Evolutionary conservation across 1,139 yeast species (phyloP), one percentile per base, ranked within the genome.

Genomic region (Ogataea hybrid): DNA sequence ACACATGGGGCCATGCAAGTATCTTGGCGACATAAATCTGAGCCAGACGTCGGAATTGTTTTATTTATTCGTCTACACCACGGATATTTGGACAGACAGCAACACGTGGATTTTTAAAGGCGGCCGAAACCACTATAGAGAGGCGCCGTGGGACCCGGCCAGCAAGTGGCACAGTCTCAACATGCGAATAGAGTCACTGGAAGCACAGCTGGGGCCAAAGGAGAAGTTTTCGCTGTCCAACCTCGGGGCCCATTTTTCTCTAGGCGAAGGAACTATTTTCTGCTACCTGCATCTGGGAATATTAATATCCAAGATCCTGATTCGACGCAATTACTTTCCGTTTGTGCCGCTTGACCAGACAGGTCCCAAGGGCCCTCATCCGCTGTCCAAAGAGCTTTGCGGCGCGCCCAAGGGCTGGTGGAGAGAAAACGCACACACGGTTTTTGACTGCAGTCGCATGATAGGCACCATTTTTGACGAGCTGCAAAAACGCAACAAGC

Each of bases 11-110:
- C 31, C 39, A 11, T 23, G 32, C 28, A 21, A 27, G 25, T 28
- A 30, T 17, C 37, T 47, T 7, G 14, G 22, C 12, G 32, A 34
- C 14, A 23, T 50, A 5, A 28, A 39, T 12, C 28, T 46, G 18
- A 12, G 31, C 9, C n/a, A 28, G 10, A 38, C 45, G 17, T 28
- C 43, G 14, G 43, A 39, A 31, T 18, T 44, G 8, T 39, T 43
- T 7, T 41, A 46, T 3, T 38, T 50, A 5, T 42, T 48, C 15
- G 43, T 41, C 2, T 39, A 42, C 33, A 41, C 47, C 11, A 42
- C 52, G 7, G 48, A 47, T 5, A 43, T 47, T 9, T 50, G 52
- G 52, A 41, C 50, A 6, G 49, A 42, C 21, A 46, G 53, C 30
- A 36, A 46, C 12, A 30, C 44, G 14, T 50, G 53, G 53, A 32